Base-by-base conservation (phyloP, 495 filamentous ascomycete species). In the Penicillium bialowiezense region DNA sequence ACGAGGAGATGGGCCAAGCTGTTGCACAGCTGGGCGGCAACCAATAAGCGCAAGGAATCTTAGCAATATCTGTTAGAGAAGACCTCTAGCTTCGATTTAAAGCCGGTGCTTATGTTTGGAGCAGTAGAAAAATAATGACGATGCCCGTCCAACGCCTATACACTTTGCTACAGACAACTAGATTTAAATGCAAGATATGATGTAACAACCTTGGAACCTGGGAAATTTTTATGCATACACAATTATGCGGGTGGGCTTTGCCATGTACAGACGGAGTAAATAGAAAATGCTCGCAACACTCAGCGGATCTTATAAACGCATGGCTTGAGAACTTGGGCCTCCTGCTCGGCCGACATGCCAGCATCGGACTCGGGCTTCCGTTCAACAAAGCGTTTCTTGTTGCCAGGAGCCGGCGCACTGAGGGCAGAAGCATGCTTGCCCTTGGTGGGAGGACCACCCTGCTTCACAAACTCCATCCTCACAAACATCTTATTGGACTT, bases 401-500 rank as follows among this genome's bases (percentile, higher is more conserved):
- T 65, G 39, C 59, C 44, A 43, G 72, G 57, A 45, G 72, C 42
- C 54, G 70, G 51, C 54, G 55, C 52, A 63, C 60, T 52, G 51
- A 41, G 63, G 43, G 48, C 48, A 52, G 68, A 62, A 19, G 69
- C 81, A 52, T 84, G 76, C 67, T 91, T 93, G 7, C 89, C 88
- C 65, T 79, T 84, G 10, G 75, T 68, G 3, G 87, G 85, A 32
- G 82, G 56, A 49, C 68, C 74, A 19, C 76, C 76, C 20, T 75
- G 81, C 72, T 97, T 97, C 44, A 93, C 74, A 72, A 98, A 97
- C 56, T 82, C 79, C 90, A 98, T 92, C 63, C 83, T 86, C 42
- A 97, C 90, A 78, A 98, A 98, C 93, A 98, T 98, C 72, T 88
- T 95, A 71, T 98, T 98, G 28, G 75, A 79, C 63, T 90, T 74